Conservation (phyloP, 768 basidiomycete genomes). For the Sarcomyxa edulis region DNA sequence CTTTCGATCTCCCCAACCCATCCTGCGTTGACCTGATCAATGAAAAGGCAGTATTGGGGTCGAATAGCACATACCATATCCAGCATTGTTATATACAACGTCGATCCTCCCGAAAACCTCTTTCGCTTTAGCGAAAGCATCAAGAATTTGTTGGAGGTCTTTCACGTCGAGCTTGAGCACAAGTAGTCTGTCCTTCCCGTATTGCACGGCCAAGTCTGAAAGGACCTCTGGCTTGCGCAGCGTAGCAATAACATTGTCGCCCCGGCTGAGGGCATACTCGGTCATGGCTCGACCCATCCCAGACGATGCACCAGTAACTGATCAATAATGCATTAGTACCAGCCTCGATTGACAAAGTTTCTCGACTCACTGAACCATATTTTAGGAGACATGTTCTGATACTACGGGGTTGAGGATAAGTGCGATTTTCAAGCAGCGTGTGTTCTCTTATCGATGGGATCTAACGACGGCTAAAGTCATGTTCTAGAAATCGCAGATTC, state of each 20-base stretch:
- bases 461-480: no score
- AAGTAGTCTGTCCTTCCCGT: constrained; percentile 26
- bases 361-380: no score
- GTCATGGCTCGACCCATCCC: constrained; percentile 33
- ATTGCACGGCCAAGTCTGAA: constrained; percentile 18
- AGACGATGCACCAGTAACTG: constrained; percentile 31
- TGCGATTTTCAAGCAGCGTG: no score
- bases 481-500: no score
- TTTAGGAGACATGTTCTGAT: no score
- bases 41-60: no score
- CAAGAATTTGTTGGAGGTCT: constrained; percentile 20
- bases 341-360: no score
- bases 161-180: constrained; percentile 35
- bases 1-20: constrained; percentile 32
- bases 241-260: constrained; percentile 38
- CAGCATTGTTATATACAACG: constrained; percentile 42
- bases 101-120: constrained; percentile 36
- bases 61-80: no score
- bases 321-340: no score
- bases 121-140: constrained; percentile 27
- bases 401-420: no score
- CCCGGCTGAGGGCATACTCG: constrained; percentile 26
- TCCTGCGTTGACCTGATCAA: no score
- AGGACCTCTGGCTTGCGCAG: constrained; percentile 31
- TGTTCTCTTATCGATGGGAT: no score